Conservation (phyloP, 2,329 filamentous ascomycete species). For the Parastagonospora nodorum region DNA sequence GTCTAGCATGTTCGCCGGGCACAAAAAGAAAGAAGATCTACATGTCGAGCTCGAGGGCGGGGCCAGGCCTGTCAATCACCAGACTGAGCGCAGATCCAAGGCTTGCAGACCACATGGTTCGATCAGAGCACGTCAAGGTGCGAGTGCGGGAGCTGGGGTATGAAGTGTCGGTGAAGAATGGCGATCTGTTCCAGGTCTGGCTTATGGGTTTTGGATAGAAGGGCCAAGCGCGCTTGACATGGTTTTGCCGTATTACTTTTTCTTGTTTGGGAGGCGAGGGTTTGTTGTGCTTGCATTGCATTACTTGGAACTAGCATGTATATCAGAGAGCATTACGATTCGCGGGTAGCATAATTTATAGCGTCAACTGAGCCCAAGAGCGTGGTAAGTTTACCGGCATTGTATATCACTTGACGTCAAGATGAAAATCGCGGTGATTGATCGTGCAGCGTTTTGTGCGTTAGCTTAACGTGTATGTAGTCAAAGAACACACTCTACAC, state of each 20-base stretch:
- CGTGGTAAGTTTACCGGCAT: too few relatives aligned
- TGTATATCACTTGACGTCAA: too few relatives aligned
- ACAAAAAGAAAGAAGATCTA: background rate
- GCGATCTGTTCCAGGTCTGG: background rate
- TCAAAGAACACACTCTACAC: too few relatives aligned
- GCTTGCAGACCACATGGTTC: background rate
- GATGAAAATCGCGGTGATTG: too few relatives aligned
- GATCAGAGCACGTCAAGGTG: background rate
- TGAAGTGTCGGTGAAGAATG: background rate
- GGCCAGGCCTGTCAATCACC: background rate
- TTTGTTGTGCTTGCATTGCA: too few relatives aligned
- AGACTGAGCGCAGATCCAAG: background rate
- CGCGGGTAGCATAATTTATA: too few relatives aligned
- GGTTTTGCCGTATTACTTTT: background rate
- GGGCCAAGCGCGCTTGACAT: background rate
- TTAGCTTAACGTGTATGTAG: too few relatives aligned
- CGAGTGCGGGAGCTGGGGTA: background rate
- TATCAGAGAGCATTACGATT: too few relatives aligned
- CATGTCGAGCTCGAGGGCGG: slow-evolving; percentile 2
- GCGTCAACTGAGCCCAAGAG: too few relatives aligned
- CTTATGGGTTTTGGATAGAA: background rate
- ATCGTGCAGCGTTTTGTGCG: too few relatives aligned
- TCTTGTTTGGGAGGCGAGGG: too few relatives aligned
- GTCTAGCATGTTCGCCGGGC: slow-evolving; percentile 5
- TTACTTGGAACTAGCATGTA: too few relatives aligned